Evolutionary conservation across 1,284 basidiomycete species (phyloP).

Genomic region (Cutaneotrichosporon sp.): DNA sequence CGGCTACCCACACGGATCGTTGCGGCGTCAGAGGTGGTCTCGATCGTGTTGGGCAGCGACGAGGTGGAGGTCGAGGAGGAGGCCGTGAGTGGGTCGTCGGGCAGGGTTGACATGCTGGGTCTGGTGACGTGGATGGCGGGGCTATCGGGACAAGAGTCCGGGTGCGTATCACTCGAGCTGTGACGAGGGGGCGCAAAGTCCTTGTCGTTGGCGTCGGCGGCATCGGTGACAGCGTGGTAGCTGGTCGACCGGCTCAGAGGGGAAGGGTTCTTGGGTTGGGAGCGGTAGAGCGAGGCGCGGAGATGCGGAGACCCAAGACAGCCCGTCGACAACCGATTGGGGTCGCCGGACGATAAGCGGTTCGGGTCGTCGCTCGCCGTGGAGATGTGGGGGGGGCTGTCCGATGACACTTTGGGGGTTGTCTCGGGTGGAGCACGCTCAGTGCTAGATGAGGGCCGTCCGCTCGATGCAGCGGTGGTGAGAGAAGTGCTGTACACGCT

Average conservation of each 20-base stretch:
- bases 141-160: neutral
- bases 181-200: too few relatives aligned
- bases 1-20: neutral
- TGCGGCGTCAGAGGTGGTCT: neutral
- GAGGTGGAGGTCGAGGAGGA: neutral
- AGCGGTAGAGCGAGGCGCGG: neutral
- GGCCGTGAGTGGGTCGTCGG: too few relatives aligned
- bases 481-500: neutral
- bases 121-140: neutral
- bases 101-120: neutral
- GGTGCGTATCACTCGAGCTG: neutral
- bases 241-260: neutral
- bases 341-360: neutral
- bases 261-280: neutral
- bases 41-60: too few relatives aligned
- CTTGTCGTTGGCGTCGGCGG: neutral
- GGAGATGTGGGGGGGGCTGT: neutral
- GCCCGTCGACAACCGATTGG: neutral
- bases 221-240: neutral
- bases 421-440: neutral
- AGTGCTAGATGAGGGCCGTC: neutral
- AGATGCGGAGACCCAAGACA: neutral
- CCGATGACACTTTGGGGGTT: neutral
- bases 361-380: too few relatives aligned
- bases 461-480: neutral